Conservation (phyloP, 768 basidiomycete species). For the Collybia nuda region DNA sequence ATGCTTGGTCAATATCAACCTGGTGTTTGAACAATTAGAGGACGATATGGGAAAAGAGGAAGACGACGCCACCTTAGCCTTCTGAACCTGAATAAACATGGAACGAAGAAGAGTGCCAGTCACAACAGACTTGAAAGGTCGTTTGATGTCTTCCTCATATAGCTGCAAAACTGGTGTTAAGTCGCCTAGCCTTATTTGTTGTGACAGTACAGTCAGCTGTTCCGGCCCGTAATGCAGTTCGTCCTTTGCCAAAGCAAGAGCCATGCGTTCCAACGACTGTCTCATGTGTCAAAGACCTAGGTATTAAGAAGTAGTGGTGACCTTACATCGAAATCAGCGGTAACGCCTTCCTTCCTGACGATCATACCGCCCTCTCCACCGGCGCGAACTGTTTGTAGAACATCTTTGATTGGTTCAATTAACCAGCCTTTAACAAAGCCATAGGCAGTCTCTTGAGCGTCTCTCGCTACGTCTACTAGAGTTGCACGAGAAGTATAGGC, state of each 20-base stretch:
- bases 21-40: conserved; percentile 22
- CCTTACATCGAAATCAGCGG: conserved; percentile 80
- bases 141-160: conserved; percentile 91
- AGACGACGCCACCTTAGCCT: conserved; percentile 69
- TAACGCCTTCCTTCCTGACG: conserved; percentile 77
- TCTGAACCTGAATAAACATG: conserved; percentile 91
- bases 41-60: neutral
- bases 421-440: conserved; percentile 55
- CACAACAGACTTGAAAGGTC: conserved; percentile 79
- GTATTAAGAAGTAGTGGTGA: neutral
- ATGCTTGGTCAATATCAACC: conserved; percentile 91
- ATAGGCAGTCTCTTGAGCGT: conserved; percentile 62
- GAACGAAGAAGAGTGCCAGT: conserved; percentile 81
- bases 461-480: conserved; percentile 52
- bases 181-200: conserved; percentile 74
- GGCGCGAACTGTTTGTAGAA: conserved; percentile 79
- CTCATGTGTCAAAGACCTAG: neutral
- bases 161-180: conserved; percentile 83
- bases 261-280: conserved; percentile 93
- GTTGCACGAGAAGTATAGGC: conserved; percentile 61
- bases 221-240: conserved; percentile 62
- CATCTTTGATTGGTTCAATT: conserved; percentile 63
- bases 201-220: conserved; percentile 66
- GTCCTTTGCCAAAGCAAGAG: conserved; percentile 80
- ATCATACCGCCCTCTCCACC: conserved; percentile 77